Conservation (phyloP, 192 early-diverging fungal genomes). For the Haplosporangium gracile region DNA sequence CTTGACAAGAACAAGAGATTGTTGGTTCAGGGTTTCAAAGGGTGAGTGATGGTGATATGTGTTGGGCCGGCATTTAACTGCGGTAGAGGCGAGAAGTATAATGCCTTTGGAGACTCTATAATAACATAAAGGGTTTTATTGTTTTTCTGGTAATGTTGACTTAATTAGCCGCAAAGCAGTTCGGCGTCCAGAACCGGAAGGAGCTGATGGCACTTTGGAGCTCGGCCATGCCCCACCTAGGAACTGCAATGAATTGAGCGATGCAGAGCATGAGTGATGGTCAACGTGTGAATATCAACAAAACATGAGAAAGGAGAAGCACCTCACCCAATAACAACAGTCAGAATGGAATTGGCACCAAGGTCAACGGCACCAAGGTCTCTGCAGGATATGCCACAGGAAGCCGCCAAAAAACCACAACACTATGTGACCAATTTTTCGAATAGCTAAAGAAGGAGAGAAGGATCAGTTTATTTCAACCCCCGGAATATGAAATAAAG, state of each 20-base stretch:
- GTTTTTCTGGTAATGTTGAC: constrained; percentile 19
- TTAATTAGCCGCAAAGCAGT: constrained; percentile 23
- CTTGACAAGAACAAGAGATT: constrained; percentile 32
- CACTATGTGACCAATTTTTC: neutral
- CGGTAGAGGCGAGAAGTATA: constrained; percentile 22
- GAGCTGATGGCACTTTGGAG: constrained; percentile 24
- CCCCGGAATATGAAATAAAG: neutral
- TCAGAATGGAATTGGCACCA: constrained; percentile 31
- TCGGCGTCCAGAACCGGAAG: constrained; percentile 20
- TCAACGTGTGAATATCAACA: constrained; percentile 14
- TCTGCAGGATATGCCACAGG: constrained; percentile 58
- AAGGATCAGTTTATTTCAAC: neutral
- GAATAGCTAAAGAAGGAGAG: neutral
- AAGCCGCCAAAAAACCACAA: constrained; percentile 2
- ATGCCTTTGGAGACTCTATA: constrained; percentile 13
- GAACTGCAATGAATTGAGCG: constrained; percentile 10
- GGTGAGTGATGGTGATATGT: constrained; percentile 26
- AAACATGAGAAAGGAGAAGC: neutral
- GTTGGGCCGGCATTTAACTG: constrained; percentile 27
- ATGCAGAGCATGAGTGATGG: constrained; percentile 26
- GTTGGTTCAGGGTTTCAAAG: constrained; percentile 28
- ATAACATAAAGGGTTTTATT: constrained; percentile 7
- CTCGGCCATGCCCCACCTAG: constrained; percentile 16
- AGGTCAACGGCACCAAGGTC: constrained; percentile 43
- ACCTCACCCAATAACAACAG: constrained; percentile 22